These are phyloP conservation scores for Leptographium wingfieldii DNA, from an alignment of 2,329 filamentous ascomycete species.

Conservation along the genomic window DNA sequence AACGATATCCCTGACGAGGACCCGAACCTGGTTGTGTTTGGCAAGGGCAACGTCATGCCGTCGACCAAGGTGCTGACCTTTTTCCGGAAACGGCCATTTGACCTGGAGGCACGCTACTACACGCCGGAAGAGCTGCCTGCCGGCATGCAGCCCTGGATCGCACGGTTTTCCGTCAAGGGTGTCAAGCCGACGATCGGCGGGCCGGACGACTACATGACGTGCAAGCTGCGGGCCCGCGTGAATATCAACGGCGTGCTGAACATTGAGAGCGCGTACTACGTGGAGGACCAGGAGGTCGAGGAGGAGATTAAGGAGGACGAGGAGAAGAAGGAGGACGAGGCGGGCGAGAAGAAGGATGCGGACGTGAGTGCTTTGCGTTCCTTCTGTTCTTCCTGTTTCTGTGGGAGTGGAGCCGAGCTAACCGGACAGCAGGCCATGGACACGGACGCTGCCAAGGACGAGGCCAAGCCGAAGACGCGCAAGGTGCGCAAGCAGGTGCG, in stretches of 20 bases:
- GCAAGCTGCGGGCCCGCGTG: slow-evolving; percentile 95
- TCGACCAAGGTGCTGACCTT: slow-evolving; percentile 99
- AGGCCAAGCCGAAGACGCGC: slow-evolving; percentile 60
- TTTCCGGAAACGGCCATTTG: slow-evolving; percentile 95
- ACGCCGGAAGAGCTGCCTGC: slow-evolving; percentile 78
- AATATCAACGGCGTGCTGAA: slow-evolving; percentile 96
- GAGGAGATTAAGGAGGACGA: slow-evolving; percentile 39
- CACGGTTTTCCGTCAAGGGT: slow-evolving; percentile 93
- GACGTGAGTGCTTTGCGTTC: slow-evolving; percentile 47
- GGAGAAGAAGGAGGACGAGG: slow-evolving; percentile 21
- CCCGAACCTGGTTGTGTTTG: slow-evolving; percentile 93
- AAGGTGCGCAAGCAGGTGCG: slow-evolving; percentile 99
- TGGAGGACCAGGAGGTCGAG: slow-evolving; percentile 95
- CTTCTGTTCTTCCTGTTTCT: too few relatives aligned
- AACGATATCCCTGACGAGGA: slow-evolving; percentile 97
- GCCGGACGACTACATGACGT: slow-evolving; percentile 98
- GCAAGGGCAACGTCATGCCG: slow-evolving; percentile 90
- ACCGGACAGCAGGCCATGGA: slow-evolving; percentile 58
- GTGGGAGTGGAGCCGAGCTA: background rate
- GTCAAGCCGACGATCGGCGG: slow-evolving; percentile 68
- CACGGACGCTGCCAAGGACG: slow-evolving; percentile 56
- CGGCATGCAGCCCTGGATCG: slow-evolving; percentile 89
- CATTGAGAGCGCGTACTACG: slow-evolving; percentile 93
- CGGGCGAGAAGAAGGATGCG: slow-evolving; percentile 47
- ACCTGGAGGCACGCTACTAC: slow-evolving; percentile 87